Evolutionary conservation across 805 yeast genomes (phyloP), one percentile per base, ranked within the genome.

Genomic region (Nakazawaea wyomingensis): DNA sequence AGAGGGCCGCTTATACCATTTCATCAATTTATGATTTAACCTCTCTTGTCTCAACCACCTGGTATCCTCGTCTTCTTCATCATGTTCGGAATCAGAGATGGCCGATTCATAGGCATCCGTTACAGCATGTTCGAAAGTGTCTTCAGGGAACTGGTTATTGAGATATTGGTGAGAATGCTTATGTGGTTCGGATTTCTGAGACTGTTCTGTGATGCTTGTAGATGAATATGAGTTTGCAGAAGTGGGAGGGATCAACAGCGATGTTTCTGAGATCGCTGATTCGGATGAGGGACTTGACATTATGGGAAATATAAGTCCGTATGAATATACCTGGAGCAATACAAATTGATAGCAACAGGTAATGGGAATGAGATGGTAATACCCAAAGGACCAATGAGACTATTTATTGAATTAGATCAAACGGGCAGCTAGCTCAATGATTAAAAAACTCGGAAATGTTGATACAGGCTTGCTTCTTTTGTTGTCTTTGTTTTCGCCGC

Each of bases 11-110:
- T 62, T 61, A 38, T 68, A 59, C 79, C 81, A 77, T 32, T 67
- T 68, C 33, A 69, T 41, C 4, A 62, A 43, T 45, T 66, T 55
- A 53, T 76, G 76, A 29, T 60, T 54, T 5, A 53, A 27, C 34
- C 80, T 62, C 45, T 70, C 73, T 47, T 78, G 81, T n/a, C 75
- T 56, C 18, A 74, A 56, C 76, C 80, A 75, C 4, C 69, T 50
- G 4, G 67, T 64, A 43, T 72, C 77, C 41, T 70, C 76, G 40
- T 66, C 67, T 11, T 59, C 59, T 16, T 47, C 50, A 4, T 44
- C 57, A 11, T 60, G 64, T 6, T 65, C 71, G 3, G 58, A 62
- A n/a, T 61, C 65, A 7, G 61, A 57, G 34, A 65, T 50, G 5
- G 64, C 54, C 3, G 72, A 66, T 29, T 65, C 71, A 42, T 68